Percentiles rank a stretch among this genome's conserved stretches.
phyloP scores from a whole-genome alignment of 2,329 filamentous ascomycete genomes.

The Claviceps pazoutovae region DNA sequence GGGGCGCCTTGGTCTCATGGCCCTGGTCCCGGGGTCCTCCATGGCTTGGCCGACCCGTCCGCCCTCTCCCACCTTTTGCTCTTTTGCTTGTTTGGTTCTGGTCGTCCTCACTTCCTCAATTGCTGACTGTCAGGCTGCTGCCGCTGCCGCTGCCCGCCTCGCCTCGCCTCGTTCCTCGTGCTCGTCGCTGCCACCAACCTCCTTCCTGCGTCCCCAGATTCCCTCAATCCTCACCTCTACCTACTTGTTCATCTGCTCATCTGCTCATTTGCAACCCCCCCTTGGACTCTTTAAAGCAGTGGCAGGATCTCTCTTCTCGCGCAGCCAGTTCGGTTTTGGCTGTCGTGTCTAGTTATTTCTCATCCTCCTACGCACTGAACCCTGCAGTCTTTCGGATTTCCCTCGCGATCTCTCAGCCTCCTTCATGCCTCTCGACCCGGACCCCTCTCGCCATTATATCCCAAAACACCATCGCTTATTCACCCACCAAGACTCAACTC shows the following conservation, averaged over 20 bases:
- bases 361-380: neutral
- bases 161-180: neutral
- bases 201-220: slow-evolving; percentile 1
- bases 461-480: slow-evolving; percentile 4
- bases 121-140: slow-evolving; percentile 1
- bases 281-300: neutral
- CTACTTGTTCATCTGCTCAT: neutral
- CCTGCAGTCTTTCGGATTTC: neutral
- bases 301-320: neutral
- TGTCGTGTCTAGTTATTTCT: neutral
- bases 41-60: slow-evolving; percentile 4
- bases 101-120: neutral
- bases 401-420: neutral
- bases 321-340: neutral
- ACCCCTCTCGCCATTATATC: neutral
- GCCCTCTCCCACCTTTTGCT: slow-evolving; percentile 1
- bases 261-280: slow-evolving; percentile 1
- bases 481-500: slow-evolving; percentile 1
- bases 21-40: slow-evolving; percentile 3
- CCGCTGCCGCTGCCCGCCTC: neutral
- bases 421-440: slow-evolving; percentile 3
- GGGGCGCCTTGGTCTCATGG: slow-evolving; percentile 2
- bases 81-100: neutral
- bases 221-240: slow-evolving; percentile 4
- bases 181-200: slow-evolving; percentile 5